Base-by-base conservation (phyloP, 1,284 basidiomycete genomes). In the Tilletiopsis washingtonensis region DNA sequence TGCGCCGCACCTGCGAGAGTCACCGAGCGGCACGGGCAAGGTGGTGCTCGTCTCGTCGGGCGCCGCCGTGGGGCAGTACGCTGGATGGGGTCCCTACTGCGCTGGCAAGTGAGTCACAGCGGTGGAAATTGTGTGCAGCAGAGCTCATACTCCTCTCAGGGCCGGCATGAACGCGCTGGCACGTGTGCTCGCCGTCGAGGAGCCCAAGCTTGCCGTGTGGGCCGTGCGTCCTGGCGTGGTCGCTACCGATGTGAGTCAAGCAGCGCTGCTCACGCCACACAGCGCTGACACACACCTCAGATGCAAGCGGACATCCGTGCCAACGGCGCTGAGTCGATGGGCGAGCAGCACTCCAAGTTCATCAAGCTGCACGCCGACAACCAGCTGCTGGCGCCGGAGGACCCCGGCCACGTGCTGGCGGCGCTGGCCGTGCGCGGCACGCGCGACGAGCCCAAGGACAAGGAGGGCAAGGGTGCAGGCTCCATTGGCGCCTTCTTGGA, bases 171-270 rank as follows among this genome's bases (percentile, higher is more conserved):
- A 91, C 72, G 84, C 85, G 19, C 76, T 91, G 36, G 59, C 48
- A 49, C 86, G 88, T 59, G 91, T 88, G 0, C 75, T 91, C 5
- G 85, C 84, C 3, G 80, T 81, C 56, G 90, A 91, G 73, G 88
- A 93, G 69, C 79, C 81, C 3, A 75, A 78, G 19, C 75, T 93
- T n/a, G 78, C 81, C 2, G 81, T 81, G 11, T 78, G 91, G 25
- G 84, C 88, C 5, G 62, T 93, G 1, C 81, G 88, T 0, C 90
- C 90, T 0, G 89, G 89, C 17, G 84, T 84, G 71, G 87, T 91
- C 9, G 83, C 89, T 44, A 75, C 66, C 39, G 68, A 74, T 45
- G 62, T 70, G 54, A 41, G 64, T 59, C 32, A 12, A 34, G 32
- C 32, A n/a, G n/a, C n/a, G n/a, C n/a, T n/a, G n/a, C n/a, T n/a